phyloP scores from a whole-genome alignment of 148 eudicot species.

The Nyssa sinensis region DNA sequence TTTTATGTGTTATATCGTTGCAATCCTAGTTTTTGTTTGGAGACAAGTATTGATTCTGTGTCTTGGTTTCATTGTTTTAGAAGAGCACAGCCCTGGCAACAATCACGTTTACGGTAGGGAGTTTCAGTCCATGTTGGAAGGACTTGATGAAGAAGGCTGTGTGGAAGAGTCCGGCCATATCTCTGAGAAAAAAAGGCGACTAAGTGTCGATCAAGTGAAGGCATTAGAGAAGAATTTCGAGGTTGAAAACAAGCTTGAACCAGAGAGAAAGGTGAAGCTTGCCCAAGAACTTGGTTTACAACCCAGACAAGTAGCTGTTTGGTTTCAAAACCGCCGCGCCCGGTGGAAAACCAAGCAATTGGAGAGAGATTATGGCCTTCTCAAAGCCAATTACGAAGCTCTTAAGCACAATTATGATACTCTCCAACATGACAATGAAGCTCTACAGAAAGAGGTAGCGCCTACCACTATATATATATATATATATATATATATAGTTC shows the following conservation, averaged over 20 bases:
- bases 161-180: slow-evolving; percentile 56
- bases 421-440: slow-evolving; percentile 60
- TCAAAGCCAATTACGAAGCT: slow-evolving; percentile 63
- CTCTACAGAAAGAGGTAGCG: slow-evolving; percentile 68
- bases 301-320: slow-evolving; percentile 97
- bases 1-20: too few species aligned
- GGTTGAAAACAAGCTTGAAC: slow-evolving; percentile 90
- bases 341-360: slow-evolving; percentile 91
- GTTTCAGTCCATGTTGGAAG: slow-evolving; percentile 65
- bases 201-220: slow-evolving; percentile 79
- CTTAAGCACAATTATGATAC: slow-evolving; percentile 68
- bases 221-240: slow-evolving; percentile 90
- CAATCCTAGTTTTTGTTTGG: too few species aligned
- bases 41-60: too few species aligned
- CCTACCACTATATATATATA: too few species aligned
- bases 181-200: slow-evolving; percentile 67
- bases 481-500: too few species aligned
- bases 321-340: slow-evolving; percentile 97
- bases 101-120: slow-evolving; percentile 53
- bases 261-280: slow-evolving; percentile 80
- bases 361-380: slow-evolving; percentile 78
- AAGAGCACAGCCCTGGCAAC: slow-evolving; percentile 44
- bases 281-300: slow-evolving; percentile 90
- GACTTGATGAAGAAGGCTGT: slow-evolving; percentile 68
- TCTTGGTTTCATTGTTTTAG: slow-evolving; percentile 25